phyloP scores from a whole-genome alignment of 2,329 filamentous ascomycete genomes.

The Aspergillus unguis region DNA sequence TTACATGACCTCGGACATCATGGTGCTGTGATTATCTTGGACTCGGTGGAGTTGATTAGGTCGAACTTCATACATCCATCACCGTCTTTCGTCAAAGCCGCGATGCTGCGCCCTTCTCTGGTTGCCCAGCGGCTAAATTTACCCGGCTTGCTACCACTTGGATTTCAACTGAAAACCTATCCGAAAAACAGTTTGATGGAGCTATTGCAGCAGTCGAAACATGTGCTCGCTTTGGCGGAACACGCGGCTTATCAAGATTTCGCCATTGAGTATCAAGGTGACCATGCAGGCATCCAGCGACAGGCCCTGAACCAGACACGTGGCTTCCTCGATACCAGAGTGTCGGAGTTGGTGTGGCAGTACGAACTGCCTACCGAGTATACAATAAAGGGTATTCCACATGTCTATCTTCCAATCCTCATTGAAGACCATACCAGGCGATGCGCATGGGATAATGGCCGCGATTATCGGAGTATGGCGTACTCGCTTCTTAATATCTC shows the following conservation, averaged over 20 bases:
- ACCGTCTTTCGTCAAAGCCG: conserved; percentile 27
- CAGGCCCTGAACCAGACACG: conserved; percentile 4
- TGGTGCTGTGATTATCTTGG: conserved; percentile 66
- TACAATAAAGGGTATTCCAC: conserved; percentile 22
- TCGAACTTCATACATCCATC: conserved; percentile 13
- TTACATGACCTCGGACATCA: conserved; percentile 64
- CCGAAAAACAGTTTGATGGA: conserved; percentile 28
- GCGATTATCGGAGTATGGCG: conserved; percentile 50
- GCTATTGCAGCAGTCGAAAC: conserved; percentile 32
- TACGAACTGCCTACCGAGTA: conserved; percentile 27
- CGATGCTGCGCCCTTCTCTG: conserved; percentile 37
- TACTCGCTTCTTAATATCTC: conserved; percentile 52
- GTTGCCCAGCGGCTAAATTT: conserved; percentile 35
- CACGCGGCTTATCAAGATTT: conserved; percentile 28
- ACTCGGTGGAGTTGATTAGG: conserved; percentile 53
- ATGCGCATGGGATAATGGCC: conserved; percentile 58
- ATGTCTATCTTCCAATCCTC: conserved; percentile 64
- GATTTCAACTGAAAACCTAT: conserved; percentile 38
- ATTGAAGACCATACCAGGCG: conserved; percentile 55
- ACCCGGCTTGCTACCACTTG: conserved; percentile 33
- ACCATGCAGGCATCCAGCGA: conserved; percentile 13
- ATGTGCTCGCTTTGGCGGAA: conserved; percentile 14
- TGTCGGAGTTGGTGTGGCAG: conserved; percentile 52
- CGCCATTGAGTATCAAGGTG: conserved; percentile 35
- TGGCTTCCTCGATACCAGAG: conserved; percentile 45